Conservation (phyloP, 805 yeast genomes). For the Candida ulmi region DNA sequence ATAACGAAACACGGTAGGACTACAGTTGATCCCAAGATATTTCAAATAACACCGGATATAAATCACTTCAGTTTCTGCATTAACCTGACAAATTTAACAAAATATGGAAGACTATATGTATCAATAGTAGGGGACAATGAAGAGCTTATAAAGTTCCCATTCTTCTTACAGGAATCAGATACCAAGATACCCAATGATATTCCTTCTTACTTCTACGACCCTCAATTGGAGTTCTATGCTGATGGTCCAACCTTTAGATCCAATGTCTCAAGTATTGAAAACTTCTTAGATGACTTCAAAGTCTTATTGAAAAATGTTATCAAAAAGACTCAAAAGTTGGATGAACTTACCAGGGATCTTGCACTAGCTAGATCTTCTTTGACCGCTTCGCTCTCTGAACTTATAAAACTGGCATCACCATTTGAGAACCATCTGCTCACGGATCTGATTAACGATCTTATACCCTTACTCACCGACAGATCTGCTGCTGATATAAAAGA, state of each 20-base stretch:
- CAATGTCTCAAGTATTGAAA: conserved; percentile 7
- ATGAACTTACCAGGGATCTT: conserved; percentile 14
- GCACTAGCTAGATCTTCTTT: conserved; percentile 17
- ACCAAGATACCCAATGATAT: background rate
- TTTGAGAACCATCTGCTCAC: conserved; percentile 8
- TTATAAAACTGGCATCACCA: conserved; percentile 5
- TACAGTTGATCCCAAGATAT: background rate
- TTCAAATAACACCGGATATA: background rate
- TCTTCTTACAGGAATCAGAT: conserved; percentile 1
- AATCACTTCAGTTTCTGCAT: background rate
- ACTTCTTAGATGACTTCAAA: conserved; percentile 3
- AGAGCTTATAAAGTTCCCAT: conserved; percentile 1
- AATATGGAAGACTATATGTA: background rate
- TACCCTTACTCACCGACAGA: conserved; percentile 11
- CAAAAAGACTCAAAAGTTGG: conserved; percentile 15
- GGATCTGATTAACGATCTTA: conserved; percentile 12
- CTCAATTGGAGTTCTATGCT: conserved; percentile 1
- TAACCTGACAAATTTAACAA: background rate
- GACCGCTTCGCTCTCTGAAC: conserved; percentile 11
- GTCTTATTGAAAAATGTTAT: conserved; percentile 9
- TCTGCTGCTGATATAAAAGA: conserved; percentile 17
- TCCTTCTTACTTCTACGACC: conserved; percentile 3
- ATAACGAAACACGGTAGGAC: background rate
- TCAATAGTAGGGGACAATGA: conserved; percentile 1
- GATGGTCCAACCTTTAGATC: conserved; percentile 12